Evolutionary conservation across 306 rosid genomes (phyloP), one percentile per base, ranked within the genome.

Genomic region (Quercus variabilis): DNA sequence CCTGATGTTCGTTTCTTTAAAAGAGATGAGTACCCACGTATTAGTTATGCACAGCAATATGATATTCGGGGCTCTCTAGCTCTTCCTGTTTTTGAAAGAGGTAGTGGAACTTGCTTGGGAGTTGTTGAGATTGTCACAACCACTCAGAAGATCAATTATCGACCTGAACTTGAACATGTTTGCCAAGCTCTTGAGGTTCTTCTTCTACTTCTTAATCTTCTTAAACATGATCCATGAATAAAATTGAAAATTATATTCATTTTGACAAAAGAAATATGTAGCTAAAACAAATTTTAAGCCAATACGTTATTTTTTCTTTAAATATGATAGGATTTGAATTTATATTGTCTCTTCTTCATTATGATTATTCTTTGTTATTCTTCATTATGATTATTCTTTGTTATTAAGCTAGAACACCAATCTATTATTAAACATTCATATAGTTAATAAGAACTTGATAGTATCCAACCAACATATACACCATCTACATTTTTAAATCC

Each of bases 71-170:
- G 90, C 25, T 83, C 87, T 31, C 33, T 89, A 7, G 89, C 90
- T 9, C 83, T 91, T 62, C 95, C 95, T 0, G 85, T 89, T 1
- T 87, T 91, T 5, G 87, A 89, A 59, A 71, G 83, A 52, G 87
- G 90, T 8, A 84, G 57, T 4, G 80, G 76, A 1, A 78, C 88
- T 20, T 89, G 92, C 68, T 85, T 87, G 3, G 95, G 91, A 55
- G 89, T 87, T 25, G 69, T 87, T 8, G 90, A 89, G 74, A 70
- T 91, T 78, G 25, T 75, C 2, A 85, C 71, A 28, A 43, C 86
- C 19, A 67, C 75, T 26, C 89, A 75, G 31, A 82, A 43, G 71
- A 31, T 80, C 82, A 74, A 83, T 52, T 80, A 81, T 60, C 84
- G 69, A 21, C 89, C 83, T 0, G 82, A 89, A 21, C 79, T 86